Percentiles rank a stretch among this genome's conserved stretches.
Conservation (phyloP, 345 rosid genomes). For the Alliaria petiolata region DNA sequence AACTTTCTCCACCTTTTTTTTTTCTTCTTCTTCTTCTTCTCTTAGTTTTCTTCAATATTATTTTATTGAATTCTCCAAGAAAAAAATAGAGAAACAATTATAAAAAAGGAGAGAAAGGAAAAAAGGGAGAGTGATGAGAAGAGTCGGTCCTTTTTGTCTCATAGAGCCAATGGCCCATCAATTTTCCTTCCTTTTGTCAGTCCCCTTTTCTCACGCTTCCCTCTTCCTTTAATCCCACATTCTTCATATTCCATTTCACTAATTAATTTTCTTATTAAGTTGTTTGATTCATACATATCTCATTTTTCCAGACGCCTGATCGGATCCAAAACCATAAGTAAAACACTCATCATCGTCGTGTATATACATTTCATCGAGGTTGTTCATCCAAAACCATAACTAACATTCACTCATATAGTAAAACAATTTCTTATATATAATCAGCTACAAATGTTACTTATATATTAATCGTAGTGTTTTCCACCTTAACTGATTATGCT, state of each 20-base stretch:
- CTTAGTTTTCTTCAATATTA: slow-evolving; percentile 27
- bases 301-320: neutral
- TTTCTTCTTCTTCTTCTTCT: slow-evolving; percentile 20
- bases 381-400: neutral
- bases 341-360: neutral
- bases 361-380: neutral
- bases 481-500: neutral
- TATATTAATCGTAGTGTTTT: no score
- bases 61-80: slow-evolving; percentile 3
- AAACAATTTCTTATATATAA: neutral
- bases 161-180: slow-evolving; percentile 39
- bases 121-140: slow-evolving; percentile 36
- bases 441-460: neutral
- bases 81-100: slow-evolving; percentile 4
- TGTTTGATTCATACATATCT: neutral
- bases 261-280: neutral
- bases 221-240: slow-evolving; percentile 23
- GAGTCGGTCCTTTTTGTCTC: slow-evolving; percentile 41
- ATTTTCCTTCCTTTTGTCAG: slow-evolving; percentile 38
- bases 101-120: slow-evolving; percentile 11
- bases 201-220: slow-evolving; percentile 41
- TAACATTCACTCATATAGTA: neutral
- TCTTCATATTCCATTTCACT: neutral
- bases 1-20: slow-evolving; percentile 27
- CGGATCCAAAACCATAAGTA: neutral